These are phyloP conservation scores for Kwoniella dejecticola DNA, from an alignment of 768 basidiomycete genomes.

Conservation along the genomic window DNA sequence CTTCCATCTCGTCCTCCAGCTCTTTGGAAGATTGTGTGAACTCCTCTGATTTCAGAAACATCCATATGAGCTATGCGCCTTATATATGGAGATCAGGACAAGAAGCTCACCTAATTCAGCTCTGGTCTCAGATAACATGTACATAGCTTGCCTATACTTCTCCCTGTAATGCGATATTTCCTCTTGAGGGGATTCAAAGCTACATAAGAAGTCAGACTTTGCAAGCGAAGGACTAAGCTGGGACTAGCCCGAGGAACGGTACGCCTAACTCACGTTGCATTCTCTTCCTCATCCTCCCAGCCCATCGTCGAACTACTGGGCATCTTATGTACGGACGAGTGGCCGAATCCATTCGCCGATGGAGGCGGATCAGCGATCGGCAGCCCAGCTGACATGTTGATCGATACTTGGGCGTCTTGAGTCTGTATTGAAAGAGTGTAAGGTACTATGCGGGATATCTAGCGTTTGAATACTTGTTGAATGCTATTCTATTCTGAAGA, in stretches of 20 bases:
- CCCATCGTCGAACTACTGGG: slow-evolving; percentile 35
- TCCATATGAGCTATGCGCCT: slow-evolving; percentile 4
- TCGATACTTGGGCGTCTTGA: background rate
- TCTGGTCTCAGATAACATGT: slow-evolving; percentile 48
- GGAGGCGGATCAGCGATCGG: slow-evolving; percentile 11
- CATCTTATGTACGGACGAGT: slow-evolving; percentile 31
- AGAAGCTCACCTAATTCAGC: slow-evolving; percentile 46
- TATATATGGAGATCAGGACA: background rate
- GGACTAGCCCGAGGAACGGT: background rate
- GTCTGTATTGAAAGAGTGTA: background rate
- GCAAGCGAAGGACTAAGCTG: background rate
- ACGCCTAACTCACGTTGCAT: slow-evolving; percentile 34
- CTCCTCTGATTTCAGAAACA: slow-evolving; percentile 42
- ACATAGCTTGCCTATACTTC: slow-evolving; percentile 40
- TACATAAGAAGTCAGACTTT: no score
- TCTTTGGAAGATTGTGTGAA: slow-evolving; percentile 54
- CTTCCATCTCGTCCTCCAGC: slow-evolving; percentile 54
- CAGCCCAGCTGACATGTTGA: slow-evolving; percentile 15
- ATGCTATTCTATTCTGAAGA: background rate
- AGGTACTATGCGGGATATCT: background rate
- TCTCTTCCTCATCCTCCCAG: slow-evolving; percentile 38
- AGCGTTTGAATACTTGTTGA: background rate
- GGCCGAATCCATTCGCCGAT: slow-evolving; percentile 14
- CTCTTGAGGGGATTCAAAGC: slow-evolving; percentile 46
- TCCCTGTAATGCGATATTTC: slow-evolving; percentile 46